Evolutionary conservation across 1,139 yeast species (phyloP), one percentile per base, ranked within the genome.

Genomic region (Saccharomyces hybrid): DNA sequence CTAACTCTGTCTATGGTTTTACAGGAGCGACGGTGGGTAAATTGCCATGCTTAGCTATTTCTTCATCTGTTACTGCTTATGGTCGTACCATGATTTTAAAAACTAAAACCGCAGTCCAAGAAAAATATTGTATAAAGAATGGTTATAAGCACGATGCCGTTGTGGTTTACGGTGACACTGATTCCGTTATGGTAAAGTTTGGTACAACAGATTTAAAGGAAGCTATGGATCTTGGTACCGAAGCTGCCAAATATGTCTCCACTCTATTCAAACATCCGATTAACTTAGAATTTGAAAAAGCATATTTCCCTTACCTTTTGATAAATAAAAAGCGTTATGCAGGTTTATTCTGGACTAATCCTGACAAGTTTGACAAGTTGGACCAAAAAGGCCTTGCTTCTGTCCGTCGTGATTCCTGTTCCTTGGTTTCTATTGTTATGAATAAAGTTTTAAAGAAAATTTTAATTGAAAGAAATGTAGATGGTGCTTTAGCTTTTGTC

Each of bases 11-110:
- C 3, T 95, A 95, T 70, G 99, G 99, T 51, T 95, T 95, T 71
- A 95, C 99, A 0, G 99, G 99, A 73, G 99, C 99, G 2, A 93
- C 98, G 0, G 84, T 91, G 53, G 99, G 99, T 55, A 93, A 93
- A 66, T 78, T 95, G 54, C 99, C 99, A 0, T 95, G 99, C 75
- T 76, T 95, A 58, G 96, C 96, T 1, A 95, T 95, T 56, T 95
- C 99, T 0, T 90, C 98, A 0, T 89, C 97, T 0, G 93, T 86
- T 48, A 95, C 99, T 1, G 86, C 99, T 0, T 95, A 86, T 73
- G 99, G 99, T 57, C 85, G 99, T 75, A 86, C 81, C 55, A 95
- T 95, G 99, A 95, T 95, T 74, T 97, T 93, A 72, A 77, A 81
- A 63, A 93, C 99, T 0, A 93, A 91, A 65, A 77, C 78, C 53